Conservation (phyloP, 495 filamentous ascomycete species). For the Articulospora tetracladia region DNA sequence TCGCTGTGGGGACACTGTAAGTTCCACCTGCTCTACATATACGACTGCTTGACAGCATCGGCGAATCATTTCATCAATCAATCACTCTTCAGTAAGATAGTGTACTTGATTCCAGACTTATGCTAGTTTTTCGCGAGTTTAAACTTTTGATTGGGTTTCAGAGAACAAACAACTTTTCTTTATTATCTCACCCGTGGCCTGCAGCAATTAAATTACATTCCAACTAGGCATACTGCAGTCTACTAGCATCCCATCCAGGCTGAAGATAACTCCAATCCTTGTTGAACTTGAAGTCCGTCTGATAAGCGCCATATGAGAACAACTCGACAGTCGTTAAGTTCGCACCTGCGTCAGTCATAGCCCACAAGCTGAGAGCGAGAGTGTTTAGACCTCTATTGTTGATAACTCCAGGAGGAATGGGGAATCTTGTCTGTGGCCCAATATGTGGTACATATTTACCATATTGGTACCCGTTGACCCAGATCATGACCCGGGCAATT, state of each 20-base stretch:
- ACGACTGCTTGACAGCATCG: no score
- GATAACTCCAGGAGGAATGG: conserved; percentile 43
- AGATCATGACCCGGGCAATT: conserved; percentile 54
- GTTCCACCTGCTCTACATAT: no score
- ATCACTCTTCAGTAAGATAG: no score
- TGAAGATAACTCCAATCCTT: conserved; percentile 41
- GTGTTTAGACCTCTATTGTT: conserved; percentile 43
- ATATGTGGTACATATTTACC: conserved; percentile 46
- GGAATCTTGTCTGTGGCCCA: conserved; percentile 45
- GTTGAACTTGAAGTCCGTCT: conserved; percentile 41
- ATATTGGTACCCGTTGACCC: conserved; percentile 66
- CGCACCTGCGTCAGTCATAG: conserved; percentile 36
- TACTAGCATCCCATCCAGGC: conserved; percentile 36
- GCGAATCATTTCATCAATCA: no score
- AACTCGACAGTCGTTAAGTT: conserved; percentile 30
- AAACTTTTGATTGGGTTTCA: no score
- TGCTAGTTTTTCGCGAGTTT: no score
- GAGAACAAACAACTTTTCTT: no score
- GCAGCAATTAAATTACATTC: no score
- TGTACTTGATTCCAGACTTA: no score
- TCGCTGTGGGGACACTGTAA: no score
- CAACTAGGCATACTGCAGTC: conserved; percentile 28
- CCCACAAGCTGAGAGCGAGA: conserved; percentile 45
- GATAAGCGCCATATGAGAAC: conserved; percentile 29
- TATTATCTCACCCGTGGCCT: no score